phyloP scores from a whole-genome alignment of 176 grass and related monocot species.

The Areca catechu region DNA sequence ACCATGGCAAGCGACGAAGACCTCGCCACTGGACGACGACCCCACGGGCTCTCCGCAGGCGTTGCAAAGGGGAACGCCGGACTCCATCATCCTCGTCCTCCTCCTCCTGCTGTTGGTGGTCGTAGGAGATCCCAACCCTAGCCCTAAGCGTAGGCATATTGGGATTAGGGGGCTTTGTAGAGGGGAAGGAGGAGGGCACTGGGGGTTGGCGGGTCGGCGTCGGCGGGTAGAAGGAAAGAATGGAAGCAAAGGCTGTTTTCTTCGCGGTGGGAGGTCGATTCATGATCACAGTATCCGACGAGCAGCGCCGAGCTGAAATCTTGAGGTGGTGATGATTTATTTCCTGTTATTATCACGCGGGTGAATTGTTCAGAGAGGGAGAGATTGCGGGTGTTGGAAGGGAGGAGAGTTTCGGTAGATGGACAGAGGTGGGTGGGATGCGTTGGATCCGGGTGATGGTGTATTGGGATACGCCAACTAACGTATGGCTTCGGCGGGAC shows the following conservation, averaged over 20 bases:
- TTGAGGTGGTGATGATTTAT: too few species aligned
- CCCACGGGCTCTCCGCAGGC: slow-evolving; percentile 64
- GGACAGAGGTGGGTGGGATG: too few species aligned
- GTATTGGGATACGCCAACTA: too few species aligned
- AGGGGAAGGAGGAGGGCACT: slow-evolving; percentile 36
- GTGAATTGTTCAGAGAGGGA: too few species aligned
- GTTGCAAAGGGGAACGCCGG: slow-evolving; percentile 39
- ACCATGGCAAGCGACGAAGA: slow-evolving; percentile 65
- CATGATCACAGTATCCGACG: too few species aligned
- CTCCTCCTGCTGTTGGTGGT: neutral
- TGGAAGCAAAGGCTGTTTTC: slow-evolving; percentile 70
- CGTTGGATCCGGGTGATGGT: too few species aligned
- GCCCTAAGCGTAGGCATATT: slow-evolving; percentile 2
- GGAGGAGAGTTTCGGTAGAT: too few species aligned
- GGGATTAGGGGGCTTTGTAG: slow-evolving; percentile 17
- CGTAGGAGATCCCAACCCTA: neutral
- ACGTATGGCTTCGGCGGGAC: too few species aligned
- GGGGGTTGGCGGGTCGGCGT: slow-evolving; percentile 61
- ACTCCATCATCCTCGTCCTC: slow-evolving; percentile 29
- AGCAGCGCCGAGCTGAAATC: too few species aligned
- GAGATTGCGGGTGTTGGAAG: too few species aligned
- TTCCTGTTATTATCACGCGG: too few species aligned
- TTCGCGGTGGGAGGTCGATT: slow-evolving; percentile 14
- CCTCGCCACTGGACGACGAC: slow-evolving; percentile 15
- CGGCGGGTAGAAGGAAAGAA: slow-evolving; percentile 89